Evolutionary conservation across 768 basidiomycete species (phyloP), one percentile per base, ranked within the genome.

Genomic region (Ephemerocybe angulata): DNA sequence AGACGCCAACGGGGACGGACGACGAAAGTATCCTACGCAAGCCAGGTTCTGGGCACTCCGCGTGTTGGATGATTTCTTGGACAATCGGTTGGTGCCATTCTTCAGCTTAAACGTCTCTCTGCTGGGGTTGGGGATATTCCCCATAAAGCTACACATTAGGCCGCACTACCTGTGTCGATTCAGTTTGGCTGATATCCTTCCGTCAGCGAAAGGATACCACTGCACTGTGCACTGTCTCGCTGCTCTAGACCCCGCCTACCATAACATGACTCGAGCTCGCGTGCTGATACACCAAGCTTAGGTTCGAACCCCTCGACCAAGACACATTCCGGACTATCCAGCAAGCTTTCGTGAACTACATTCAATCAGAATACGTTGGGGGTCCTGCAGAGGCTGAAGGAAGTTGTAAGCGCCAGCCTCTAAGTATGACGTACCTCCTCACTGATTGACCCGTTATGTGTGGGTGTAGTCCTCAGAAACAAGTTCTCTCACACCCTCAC

Each of bases 401-500:
- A 48, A 66, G 86, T 49, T 97, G 94, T 94, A 66, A 72, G 94
- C 79, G 28, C 43, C 13, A 50, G 60, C 51, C 12, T 37, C 54
- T 30, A 38, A 38, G 31, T 28, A 27, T 52, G 41, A 41, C 37
- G 40, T 52, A n/a, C 42, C 44, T 17, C 13, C 33, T 29, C 30
- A 31, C 50, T 56, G 30, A 47, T 52, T 11, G 49, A 38, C 43
- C 40, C 61, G 53, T 64, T 59, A n/a, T n/a, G n/a, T n/a, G n/a
- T n/a, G n/a, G n/a, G n/a, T n/a, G n/a, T 50, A 95, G 93, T 90
- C 72, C 73, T 98, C 52, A 86, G 95, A 66, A 98, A 98, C 78
- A 97, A 97, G 70, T 92, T 93, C 73, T 90, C 90, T 25, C 91
- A 93, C 74, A 91, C 91, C 33, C 77, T 94, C 56, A 89, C 91